Evolutionary conservation across 1,139 yeast species (phyloP), one percentile per base, ranked within the genome.

Genomic region (Protomyces lactucae-debilis): DNA sequence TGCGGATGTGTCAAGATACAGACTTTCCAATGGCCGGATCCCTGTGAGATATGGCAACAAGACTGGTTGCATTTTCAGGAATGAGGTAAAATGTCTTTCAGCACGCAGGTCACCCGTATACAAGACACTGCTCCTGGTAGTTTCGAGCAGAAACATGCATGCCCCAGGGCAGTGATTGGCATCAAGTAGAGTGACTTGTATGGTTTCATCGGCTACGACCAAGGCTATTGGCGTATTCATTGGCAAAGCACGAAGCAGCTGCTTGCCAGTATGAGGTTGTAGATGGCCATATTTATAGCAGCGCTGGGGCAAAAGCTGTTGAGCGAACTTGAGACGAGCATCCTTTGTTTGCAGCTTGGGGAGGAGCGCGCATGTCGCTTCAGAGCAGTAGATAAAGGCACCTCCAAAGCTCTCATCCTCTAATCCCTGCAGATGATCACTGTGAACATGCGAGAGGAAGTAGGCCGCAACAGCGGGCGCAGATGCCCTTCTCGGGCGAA

Each of bases 91-190:
- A 83, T 85, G 82, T 0, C 70, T 57, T 69, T 85, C 88, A 1
- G 86, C 86, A 43, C 87, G 74, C 9, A 83, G 67, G 69, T 85
- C 88, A 1, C 88, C 89, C 0, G 88, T 84, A 21, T 79, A 75
- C 3, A 85, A 72, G 0, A 84, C 80, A 0, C 82, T 72, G 14
- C 69, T 71, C 10, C 25, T 10, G 0, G 65, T 55, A 2, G 75
- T 72, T 68, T 83, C 83, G 0, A 85, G 68, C 48, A 85, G 75
- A 66, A 82, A 80, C 85, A 85, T 83, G 3, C 78, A 76, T 2
- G 87, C 78, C 1, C 88, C 89, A 3, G 87, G 85, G 69, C 88
- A 85, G 69, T 85, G 89, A 69, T 84, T 80, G 0, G 84, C 76
- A 40, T 72, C 74, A 6, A 77, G 64, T 4, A 76, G 69, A 1